Base-by-base conservation (phyloP, 2,329 filamentous ascomycete genomes). In the Trichoderma harzianum region DNA sequence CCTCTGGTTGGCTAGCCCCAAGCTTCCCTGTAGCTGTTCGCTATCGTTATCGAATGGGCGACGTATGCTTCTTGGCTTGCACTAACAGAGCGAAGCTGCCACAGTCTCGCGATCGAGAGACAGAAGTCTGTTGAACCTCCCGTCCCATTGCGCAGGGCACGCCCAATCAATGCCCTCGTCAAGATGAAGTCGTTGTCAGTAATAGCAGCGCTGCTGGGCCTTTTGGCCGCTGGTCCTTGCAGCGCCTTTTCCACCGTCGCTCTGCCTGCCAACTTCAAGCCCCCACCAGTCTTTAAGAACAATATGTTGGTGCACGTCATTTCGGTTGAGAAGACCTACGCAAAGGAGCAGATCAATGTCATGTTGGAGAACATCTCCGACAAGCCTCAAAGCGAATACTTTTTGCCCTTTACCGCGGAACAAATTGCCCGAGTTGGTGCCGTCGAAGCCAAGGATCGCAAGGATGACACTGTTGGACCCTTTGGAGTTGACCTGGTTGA, bases 221-320 rank as follows among this genome's bases (percentile, higher is more conserved):
- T 90, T 79, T 81, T 89, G 76, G 86, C 85, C 64, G 80, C 84
- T 65, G 79, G 82, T 72, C 79, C 87, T 73, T 82, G 82, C 73
- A 77, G 76, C 77, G 77, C 79, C 73, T 84, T 87, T 71, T 88
- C 89, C 74, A 89, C 89, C 80, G 81, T 87, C 77, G 86, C 85
- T 70, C 84, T 90, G 73, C 89, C 90, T 57, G 82, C 88, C 76
- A 86, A 87, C 73, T 97, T 98, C 85, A 92, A 89, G 82, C 94
- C 95, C 69, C 92, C 95, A 16, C 93, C 94, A 80, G 93, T 95
- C 76, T 99, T 97, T 86, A 94, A 95, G 84, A 98, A 99, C 83
- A 88, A 88, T 82, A 98, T 99, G 81, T 83, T 98, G 34, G 92
- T 98, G 66, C 93, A 96, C 78, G 91, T 92, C 75, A 91, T 97